Conservation (phyloP, 2,329 filamentous ascomycete genomes). For the Ophiostoma sp. region DNA sequence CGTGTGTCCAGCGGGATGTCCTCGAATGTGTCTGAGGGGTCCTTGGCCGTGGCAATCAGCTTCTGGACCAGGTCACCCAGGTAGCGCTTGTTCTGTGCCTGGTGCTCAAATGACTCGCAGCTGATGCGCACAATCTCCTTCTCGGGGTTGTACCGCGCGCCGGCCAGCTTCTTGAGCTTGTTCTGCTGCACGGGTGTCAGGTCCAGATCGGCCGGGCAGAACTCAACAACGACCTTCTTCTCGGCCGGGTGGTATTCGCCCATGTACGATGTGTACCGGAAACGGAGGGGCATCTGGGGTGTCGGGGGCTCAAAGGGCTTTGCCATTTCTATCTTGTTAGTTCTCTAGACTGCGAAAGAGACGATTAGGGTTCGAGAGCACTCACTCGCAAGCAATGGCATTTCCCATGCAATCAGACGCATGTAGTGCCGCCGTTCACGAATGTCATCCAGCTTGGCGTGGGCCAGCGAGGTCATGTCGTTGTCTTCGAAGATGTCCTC, state of each 20-base stretch:
- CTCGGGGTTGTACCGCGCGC: constrained; percentile 79
- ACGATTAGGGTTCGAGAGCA: constrained; percentile 26
- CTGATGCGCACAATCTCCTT: constrained; percentile 81
- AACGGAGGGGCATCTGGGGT: constrained; percentile 68
- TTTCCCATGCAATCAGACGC: constrained; percentile 86
- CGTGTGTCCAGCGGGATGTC: constrained; percentile 86
- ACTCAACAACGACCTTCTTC: constrained; percentile 91
- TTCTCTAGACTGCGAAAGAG: neutral
- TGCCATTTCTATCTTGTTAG: constrained; percentile 59
- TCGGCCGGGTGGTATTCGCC: constrained; percentile 87
- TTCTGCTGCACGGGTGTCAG: constrained; percentile 62
- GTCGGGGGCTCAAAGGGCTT: constrained; percentile 73
- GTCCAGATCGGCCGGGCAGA: constrained; percentile 67
- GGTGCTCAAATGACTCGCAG: constrained; percentile 79
- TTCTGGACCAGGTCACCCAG: constrained; percentile 71
- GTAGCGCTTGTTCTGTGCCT: constrained; percentile 96
- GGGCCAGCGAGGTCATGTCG: constrained; percentile 76
- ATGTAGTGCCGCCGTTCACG: constrained; percentile 85
- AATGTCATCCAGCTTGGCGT: constrained; percentile 82
- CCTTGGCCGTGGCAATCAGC: constrained; percentile 70
- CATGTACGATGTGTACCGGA: constrained; percentile 96
- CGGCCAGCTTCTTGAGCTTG: constrained; percentile 85
- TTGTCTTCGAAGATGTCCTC: constrained; percentile 64
- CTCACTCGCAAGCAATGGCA: constrained; percentile 84
- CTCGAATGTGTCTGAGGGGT: constrained; percentile 73